phyloP scores from a whole-genome alignment of 2,329 filamentous ascomycete genomes.

The Aspergillus costaricaensis region DNA sequence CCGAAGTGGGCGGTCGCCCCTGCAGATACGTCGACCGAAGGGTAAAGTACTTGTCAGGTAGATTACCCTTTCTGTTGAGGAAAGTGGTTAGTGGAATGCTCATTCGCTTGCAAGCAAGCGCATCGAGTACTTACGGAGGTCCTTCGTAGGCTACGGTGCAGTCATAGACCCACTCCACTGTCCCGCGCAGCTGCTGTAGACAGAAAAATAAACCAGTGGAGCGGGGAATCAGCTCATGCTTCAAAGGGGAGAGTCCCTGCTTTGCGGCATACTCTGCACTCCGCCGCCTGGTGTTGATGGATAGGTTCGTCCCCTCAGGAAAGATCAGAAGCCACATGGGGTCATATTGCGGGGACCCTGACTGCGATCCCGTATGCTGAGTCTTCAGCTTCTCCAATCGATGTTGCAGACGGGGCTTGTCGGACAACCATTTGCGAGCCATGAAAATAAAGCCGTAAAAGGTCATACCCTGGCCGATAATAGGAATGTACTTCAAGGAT shows the following conservation, averaged over 20 bases:
- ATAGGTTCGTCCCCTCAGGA: slow-evolving; percentile 66
- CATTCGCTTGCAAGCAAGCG: background rate
- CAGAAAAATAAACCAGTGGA: slow-evolving; percentile 64
- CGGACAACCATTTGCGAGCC: slow-evolving; percentile 62
- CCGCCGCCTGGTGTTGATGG: slow-evolving; percentile 55
- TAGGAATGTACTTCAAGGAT: slow-evolving; percentile 62
- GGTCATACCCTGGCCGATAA: slow-evolving; percentile 64
- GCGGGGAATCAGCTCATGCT: slow-evolving; percentile 61
- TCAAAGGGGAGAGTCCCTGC: slow-evolving; percentile 58
- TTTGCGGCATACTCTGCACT: slow-evolving; percentile 61
- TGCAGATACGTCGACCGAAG: slow-evolving; percentile 84
- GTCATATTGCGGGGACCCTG: slow-evolving; percentile 50
- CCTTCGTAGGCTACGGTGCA: slow-evolving; percentile 97
- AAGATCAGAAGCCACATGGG: slow-evolving; percentile 70
- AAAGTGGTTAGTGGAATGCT: slow-evolving; percentile 6
- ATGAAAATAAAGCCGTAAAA: slow-evolving; percentile 70
- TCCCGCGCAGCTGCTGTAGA: slow-evolving; percentile 58
- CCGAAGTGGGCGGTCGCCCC: slow-evolving; percentile 85
- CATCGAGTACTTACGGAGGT: slow-evolving; percentile 68
- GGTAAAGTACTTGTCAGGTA: slow-evolving; percentile 88
- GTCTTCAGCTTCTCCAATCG: slow-evolving; percentile 59
- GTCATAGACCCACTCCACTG: slow-evolving; percentile 66
- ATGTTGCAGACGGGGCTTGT: slow-evolving; percentile 61
- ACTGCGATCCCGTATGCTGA: slow-evolving; percentile 51
- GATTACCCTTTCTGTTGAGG: slow-evolving; percentile 66